Base-by-base conservation (phyloP, 805 yeast species). In the Myxozyma monticola region DNA sequence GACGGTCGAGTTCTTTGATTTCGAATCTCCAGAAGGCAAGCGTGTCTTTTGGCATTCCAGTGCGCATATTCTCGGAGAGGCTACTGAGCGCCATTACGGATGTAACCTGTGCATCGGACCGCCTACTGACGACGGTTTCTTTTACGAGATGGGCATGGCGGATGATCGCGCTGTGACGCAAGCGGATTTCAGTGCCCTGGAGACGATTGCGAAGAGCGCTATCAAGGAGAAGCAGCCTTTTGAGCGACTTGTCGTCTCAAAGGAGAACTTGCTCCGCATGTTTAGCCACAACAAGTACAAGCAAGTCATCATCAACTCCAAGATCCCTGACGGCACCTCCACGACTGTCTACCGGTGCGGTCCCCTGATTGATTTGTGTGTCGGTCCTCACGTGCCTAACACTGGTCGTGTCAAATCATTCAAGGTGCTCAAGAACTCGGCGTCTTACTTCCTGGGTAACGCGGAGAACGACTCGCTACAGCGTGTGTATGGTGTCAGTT, bases 301-400 rank as follows among this genome's bases (percentile, higher is more conserved):
- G 78, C 90, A 88, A 63, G 79, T 85, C 64, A 78, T 91, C 64
- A 90, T 93, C 64, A 72, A 77, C 60, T 83, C 85, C 60, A 93
- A 93, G 76, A 81, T 93, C 56, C 96, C 97, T 60, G 99, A 93
- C 71, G 95, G 95, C 35, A 88, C 96, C 40, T 80, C 96, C 31
- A 83, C 98, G 61, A 93, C 99, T 37, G 98, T 93, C 45, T 93
- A 93, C 76, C 83, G 97, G 74, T 91, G 98, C 75, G 99, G 99
- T 65, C 88, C 96, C 31, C 80, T 93, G 70, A 93, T 93, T 65
- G 99, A 93, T 72, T 79, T 93, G 70, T 93, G 99, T 80, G 79
- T 87, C 54, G 99, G 99, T 64, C 99, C 99, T 42, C 99, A 93
- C 69, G 84, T 93, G 57, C 96, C 97, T 56, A 95, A 91, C 74